Evolutionary conservation across 805 yeast species (phyloP).

Genomic region (Candida maesae): DNA sequence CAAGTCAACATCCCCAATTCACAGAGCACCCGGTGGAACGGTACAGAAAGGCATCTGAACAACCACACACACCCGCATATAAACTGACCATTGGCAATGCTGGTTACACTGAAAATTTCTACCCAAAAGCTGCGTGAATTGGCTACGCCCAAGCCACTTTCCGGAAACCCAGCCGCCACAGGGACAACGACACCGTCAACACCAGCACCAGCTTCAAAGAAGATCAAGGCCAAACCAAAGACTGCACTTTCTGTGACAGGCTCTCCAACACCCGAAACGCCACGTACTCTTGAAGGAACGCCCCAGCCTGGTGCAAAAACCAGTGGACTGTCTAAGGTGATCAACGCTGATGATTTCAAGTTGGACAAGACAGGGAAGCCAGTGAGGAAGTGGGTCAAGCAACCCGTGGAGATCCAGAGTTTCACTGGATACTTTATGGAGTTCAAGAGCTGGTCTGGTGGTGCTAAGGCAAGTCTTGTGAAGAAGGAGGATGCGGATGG

Average conservation of each 20-base stretch:
- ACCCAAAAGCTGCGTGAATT: no score
- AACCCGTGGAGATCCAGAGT: slow-evolving; percentile 36
- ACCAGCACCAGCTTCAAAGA: not conserved
- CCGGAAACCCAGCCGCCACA: no score
- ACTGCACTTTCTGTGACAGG: not conserved
- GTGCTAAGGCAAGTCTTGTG: not conserved
- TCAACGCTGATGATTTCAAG: slow-evolving; percentile 18
- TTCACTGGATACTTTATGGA: slow-evolving; percentile 42
- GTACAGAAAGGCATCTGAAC: no score
- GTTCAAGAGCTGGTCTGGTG: slow-evolving; percentile 38
- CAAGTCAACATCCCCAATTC: no score
- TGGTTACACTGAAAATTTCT: no score
- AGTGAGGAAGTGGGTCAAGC: slow-evolving; percentile 42
- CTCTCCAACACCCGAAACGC: slow-evolving; percentile 12
- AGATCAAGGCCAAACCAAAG: slow-evolving; percentile 1
- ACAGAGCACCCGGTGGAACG: no score
- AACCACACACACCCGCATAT: no score
- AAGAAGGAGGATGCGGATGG: not conserved
- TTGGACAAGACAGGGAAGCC: slow-evolving; percentile 42
- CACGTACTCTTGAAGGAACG: slow-evolving; percentile 16
- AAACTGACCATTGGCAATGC: no score
- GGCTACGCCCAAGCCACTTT: no score
- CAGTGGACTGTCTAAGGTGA: slow-evolving; percentile 11
- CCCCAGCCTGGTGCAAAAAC: slow-evolving; percentile 8
- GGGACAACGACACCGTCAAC: not conserved